Conservation (phyloP, 495 filamentous ascomycete genomes). For the Aspergillus indologenus region DNA sequence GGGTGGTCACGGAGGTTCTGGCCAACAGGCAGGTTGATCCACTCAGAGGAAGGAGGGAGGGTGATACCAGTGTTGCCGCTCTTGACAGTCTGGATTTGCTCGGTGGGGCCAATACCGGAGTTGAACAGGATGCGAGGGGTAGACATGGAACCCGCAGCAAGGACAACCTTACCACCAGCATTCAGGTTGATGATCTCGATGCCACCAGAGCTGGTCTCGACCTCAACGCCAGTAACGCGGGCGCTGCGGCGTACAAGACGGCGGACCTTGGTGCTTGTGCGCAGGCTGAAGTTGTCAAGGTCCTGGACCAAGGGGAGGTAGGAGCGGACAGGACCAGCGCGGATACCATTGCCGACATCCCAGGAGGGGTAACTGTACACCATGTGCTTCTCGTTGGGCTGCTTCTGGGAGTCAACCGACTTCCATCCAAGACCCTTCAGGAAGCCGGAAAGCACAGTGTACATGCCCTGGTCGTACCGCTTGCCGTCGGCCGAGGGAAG, state of each 20-base stretch:
- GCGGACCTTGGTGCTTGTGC: conserved; percentile 59
- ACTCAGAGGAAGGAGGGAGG: conserved; percentile 49
- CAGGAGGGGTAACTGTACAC: conserved; percentile 60
- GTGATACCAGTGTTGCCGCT: conserved; percentile 38
- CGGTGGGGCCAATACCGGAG: conserved; percentile 58
- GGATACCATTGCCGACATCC: conserved; percentile 62
- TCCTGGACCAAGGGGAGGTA: conserved; percentile 62
- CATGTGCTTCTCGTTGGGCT: conserved; percentile 60
- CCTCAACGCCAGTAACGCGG: conserved; percentile 61
- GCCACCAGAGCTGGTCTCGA: conserved; percentile 56
- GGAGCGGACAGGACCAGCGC: conserved; percentile 65
- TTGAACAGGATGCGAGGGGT: conserved; percentile 65
- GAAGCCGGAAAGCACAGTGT: conserved; percentile 50
- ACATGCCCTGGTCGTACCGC: conserved; percentile 62
- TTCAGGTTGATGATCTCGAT: conserved; percentile 59
- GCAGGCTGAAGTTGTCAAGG: conserved; percentile 64
- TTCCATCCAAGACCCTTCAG: conserved; percentile 55
- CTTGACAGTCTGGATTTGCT: conserved; percentile 55
- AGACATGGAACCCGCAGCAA: conserved; percentile 64
- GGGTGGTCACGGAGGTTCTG: conserved; percentile 68
- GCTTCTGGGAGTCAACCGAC: conserved; percentile 54
- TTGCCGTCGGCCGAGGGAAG: conserved; percentile 63
- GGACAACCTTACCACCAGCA: conserved; percentile 57
- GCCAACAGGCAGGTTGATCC: conserved; percentile 71
- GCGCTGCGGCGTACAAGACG: conserved; percentile 59